Evolutionary conservation across 176 grass and related monocot genomes (phyloP).

Genomic region (Calamus simplicifolius): DNA sequence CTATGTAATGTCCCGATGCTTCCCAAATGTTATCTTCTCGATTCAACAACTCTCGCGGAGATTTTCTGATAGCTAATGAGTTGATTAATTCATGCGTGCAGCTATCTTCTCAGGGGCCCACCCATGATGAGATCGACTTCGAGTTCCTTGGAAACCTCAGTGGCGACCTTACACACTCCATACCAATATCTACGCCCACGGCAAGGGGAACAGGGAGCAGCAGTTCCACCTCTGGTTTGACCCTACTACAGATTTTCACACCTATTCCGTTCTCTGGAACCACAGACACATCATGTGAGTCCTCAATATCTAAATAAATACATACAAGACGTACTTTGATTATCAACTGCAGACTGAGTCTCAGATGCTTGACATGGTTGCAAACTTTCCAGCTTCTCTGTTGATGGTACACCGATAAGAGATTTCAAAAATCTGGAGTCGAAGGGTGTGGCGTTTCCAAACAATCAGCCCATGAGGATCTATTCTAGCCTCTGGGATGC

Average conservation of each 20-base stretch:
- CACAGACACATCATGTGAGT: slow-evolving; percentile 44
- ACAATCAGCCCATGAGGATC: slow-evolving; percentile 37
- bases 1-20: slow-evolving; percentile 34
- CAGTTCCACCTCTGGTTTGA: slow-evolving; percentile 89
- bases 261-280: slow-evolving; percentile 74
- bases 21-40: background rate
- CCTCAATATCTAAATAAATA: too few relatives aligned
- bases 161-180: slow-evolving; percentile 64
- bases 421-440: slow-evolving; percentile 36
- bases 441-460: slow-evolving; percentile 31
- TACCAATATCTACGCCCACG: slow-evolving; percentile 59
- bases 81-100: background rate
- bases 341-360: too few relatives aligned
- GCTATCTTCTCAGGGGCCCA: slow-evolving; percentile 53
- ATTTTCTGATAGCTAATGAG: too few relatives aligned
- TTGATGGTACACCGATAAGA: slow-evolving; percentile 44
- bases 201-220: slow-evolving; percentile 56
- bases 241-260: slow-evolving; percentile 67
- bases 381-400: slow-evolving; percentile 16
- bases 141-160: slow-evolving; percentile 75
- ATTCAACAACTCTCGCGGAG: too few relatives aligned
- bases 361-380: background rate
- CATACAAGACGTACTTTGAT: too few relatives aligned
- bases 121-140: slow-evolving; percentile 77
- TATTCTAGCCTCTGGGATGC: slow-evolving; percentile 50